Percentiles rank a stretch among this genome's conserved stretches.
Evolutionary conservation across 345 rosid genomes (phyloP).

Genomic region (Euphorbia tirucalli): DNA sequence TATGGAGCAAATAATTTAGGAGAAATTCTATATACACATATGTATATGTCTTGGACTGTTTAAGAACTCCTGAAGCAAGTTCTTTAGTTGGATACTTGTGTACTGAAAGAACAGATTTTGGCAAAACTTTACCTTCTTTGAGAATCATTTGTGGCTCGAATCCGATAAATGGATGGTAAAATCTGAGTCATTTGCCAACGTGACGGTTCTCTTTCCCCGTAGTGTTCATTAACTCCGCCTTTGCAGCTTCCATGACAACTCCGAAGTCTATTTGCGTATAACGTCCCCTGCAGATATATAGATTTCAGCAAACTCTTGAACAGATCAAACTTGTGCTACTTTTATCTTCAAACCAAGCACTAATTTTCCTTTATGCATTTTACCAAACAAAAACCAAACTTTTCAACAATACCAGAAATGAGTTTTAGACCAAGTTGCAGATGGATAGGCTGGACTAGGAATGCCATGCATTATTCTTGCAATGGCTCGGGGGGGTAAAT

Average conservation of each 20-base stretch:
- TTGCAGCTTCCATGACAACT: constrained; percentile 77
- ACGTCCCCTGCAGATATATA: constrained; percentile 62
- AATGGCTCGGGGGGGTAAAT: constrained; percentile 88
- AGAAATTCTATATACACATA: too few species aligned
- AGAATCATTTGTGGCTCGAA: too few species aligned
- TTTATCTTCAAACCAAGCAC: neutral
- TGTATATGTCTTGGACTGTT: too few species aligned
- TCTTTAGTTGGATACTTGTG: too few species aligned
- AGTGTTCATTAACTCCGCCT: constrained; percentile 56
- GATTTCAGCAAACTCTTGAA: constrained; percentile 1
- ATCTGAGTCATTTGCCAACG: constrained; percentile 15
- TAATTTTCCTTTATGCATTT: neutral
- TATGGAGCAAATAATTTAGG: too few species aligned
- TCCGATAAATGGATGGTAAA: neutral
- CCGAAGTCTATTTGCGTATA: constrained; percentile 63
- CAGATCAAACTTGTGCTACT: too few species aligned
- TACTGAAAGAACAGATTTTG: too few species aligned
- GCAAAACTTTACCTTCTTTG: too few species aligned
- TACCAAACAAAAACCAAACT: neutral
- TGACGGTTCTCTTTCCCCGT: constrained; percentile 36
- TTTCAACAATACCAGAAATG: constrained; percentile 76
- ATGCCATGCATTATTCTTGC: constrained; percentile 96
- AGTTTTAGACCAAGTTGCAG: constrained; percentile 71
- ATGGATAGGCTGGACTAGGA: constrained; percentile 86
- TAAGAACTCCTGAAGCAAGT: too few species aligned